A percentile compares a stretch with the other conserved stretches of the same genome.
phyloP scores from a whole-genome alignment of 345 rosid genomes.

The Turritis glabra region DNA sequence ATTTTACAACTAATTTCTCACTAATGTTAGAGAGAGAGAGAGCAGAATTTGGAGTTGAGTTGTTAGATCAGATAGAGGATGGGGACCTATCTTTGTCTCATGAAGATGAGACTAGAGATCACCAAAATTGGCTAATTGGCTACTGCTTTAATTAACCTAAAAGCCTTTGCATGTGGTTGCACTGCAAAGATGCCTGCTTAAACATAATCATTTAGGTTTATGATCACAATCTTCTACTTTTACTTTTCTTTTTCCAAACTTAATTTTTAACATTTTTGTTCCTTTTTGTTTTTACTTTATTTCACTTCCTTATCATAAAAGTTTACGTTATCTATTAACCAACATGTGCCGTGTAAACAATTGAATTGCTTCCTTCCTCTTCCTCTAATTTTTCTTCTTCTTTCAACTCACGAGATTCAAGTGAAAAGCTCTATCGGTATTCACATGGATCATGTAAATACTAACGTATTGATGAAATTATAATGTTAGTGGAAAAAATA shows the following conservation, averaged over 20 bases:
- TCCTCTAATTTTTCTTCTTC: not conserved
- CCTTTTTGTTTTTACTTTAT: conserved; percentile 2
- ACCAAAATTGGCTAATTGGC: conserved; percentile 7
- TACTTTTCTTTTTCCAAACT: not conserved
- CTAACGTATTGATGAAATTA: not conserved
- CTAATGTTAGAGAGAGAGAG: not conserved
- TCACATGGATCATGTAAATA: not conserved
- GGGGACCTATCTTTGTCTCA: conserved; percentile 20
- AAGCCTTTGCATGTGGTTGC: conserved; percentile 36
- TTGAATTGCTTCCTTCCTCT: conserved; percentile 3
- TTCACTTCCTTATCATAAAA: conserved; percentile 7
- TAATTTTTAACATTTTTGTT: not conserved
- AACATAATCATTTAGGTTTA: conserved; percentile 38
- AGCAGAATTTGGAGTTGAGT: not conserved
- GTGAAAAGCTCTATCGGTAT: not conserved
- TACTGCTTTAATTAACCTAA: conserved; percentile 23
- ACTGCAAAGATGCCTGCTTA: conserved; percentile 33
- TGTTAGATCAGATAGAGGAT: conserved; percentile 5
- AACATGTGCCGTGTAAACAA: conserved; percentile 27
- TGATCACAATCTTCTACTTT: conserved; percentile 32
- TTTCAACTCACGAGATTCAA: conserved; percentile 13
- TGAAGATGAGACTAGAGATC: conserved; percentile 25
- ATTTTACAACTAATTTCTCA: conserved; percentile 17
- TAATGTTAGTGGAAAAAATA: not conserved
- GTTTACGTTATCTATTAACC: conserved; percentile 23